Conservation (phyloP, 768 basidiomycete genomes). For the Hypholoma fasciculare region DNA sequence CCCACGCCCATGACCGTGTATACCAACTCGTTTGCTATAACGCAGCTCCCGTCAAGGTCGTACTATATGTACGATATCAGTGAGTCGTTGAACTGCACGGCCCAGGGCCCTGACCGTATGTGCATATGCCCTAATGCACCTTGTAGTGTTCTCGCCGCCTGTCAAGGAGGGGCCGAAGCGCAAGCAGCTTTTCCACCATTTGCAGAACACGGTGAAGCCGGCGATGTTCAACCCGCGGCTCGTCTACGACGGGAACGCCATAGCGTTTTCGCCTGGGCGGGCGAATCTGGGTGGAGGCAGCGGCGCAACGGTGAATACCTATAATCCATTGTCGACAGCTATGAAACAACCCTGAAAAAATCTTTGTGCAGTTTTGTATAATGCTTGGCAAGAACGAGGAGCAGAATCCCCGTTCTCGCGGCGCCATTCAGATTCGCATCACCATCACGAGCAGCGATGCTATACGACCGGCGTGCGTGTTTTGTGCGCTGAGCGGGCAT, state of each 20-base stretch:
- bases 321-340: too few relatives aligned
- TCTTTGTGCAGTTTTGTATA: background rate
- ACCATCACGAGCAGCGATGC: slow-evolving; percentile 36
- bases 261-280: slow-evolving; percentile 38
- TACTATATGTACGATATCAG: slow-evolving; percentile 24
- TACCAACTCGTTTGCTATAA: slow-evolving; percentile 19
- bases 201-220: slow-evolving; percentile 38
- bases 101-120: background rate
- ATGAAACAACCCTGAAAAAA: too few relatives aligned
- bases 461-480: slow-evolving; percentile 40
- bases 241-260: slow-evolving; percentile 46
- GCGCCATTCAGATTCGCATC: slow-evolving; percentile 29
- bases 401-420: slow-evolving; percentile 18
- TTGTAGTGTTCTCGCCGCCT: slow-evolving; percentile 7
- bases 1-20: background rate
- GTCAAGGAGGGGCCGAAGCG: slow-evolving; percentile 5
- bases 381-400: slow-evolving; percentile 1
- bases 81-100: slow-evolving; percentile 11
- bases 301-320: background rate
- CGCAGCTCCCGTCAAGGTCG: slow-evolving; percentile 1
- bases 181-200: slow-evolving; percentile 29
- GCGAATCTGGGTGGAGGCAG: slow-evolving; percentile 16
- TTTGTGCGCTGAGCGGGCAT: too few relatives aligned
- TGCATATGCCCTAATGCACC: background rate
- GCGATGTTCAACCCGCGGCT: slow-evolving; percentile 38